Evolutionary conservation across 768 basidiomycete species (phyloP).

Genomic region (Collybia sordida): DNA sequence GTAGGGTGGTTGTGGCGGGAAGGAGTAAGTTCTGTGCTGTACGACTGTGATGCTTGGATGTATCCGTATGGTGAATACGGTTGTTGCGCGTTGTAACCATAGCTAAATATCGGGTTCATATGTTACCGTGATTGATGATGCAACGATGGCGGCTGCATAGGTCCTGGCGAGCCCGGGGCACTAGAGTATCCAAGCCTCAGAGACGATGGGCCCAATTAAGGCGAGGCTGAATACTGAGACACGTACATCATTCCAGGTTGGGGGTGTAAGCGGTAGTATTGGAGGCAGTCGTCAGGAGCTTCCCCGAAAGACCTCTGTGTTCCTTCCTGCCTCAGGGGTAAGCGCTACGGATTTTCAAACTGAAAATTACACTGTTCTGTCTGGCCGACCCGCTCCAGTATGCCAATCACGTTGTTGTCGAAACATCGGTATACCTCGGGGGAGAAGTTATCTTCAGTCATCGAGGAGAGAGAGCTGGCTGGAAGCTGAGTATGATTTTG

Average conservation of each 20-base stretch:
- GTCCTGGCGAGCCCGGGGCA: conserved; percentile 13
- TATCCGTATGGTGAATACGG: not conserved
- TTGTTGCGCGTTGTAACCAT: not conserved
- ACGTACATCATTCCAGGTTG: conserved; percentile 4
- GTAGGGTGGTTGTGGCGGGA: not conserved
- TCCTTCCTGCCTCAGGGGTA: not conserved
- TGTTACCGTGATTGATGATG: not conserved
- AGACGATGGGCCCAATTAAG: conserved; percentile 8
- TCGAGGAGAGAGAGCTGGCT: too few relatives aligned
- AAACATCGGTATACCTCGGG: conserved; percentile 18
- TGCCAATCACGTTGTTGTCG: conserved; percentile 17
- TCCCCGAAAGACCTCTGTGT: conserved; percentile 2
- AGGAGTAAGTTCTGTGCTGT: not conserved
- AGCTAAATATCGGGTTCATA: not conserved
- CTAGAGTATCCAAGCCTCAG: conserved; percentile 11
- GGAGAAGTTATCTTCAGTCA: conserved; percentile 4
- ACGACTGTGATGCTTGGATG: not conserved
- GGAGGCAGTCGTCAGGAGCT: conserved; percentile 8
- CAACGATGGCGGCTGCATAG: conserved; percentile 10
- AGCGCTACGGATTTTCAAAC: conserved; percentile 18
- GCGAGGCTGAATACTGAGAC: conserved; percentile 8
- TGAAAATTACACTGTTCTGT: conserved; percentile 16
- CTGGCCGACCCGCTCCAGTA: conserved; percentile 17
- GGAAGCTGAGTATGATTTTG: too few relatives aligned
- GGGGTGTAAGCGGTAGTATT: conserved; percentile 11